Percentiles rank a stretch among this genome's conserved stretches.
phyloP scores from a whole-genome alignment of 805 yeast species.

The Ascoidea asiatica region DNA sequence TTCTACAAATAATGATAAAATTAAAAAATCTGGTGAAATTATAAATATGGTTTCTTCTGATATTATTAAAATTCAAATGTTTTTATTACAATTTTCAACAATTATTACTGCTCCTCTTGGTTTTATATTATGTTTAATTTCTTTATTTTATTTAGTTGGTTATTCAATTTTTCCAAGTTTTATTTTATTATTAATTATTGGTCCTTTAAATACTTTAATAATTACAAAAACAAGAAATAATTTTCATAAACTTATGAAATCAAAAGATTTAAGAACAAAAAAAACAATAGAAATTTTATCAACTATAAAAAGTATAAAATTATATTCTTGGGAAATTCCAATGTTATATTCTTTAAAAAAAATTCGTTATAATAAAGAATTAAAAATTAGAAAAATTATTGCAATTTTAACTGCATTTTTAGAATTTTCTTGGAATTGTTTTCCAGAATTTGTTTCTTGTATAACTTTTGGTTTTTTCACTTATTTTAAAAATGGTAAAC shows the following conservation, averaged over 20 bases:
- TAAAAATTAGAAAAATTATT: conserved; percentile 34
- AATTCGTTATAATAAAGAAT: conserved; percentile 45
- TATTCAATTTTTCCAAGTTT: conserved; percentile 47
- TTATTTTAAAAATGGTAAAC: conserved; percentile 23
- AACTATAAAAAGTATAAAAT: conserved; percentile 49
- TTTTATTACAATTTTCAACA: conserved; percentile 39
- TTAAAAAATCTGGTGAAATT: conserved; percentile 63
- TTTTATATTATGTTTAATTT: conserved; percentile 35
- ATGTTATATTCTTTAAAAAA: conserved; percentile 37
- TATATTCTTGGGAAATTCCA: conserved; percentile 61
- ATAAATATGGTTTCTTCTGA: conserved; percentile 72
- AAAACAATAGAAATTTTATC: conserved; percentile 45
- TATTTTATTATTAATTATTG: conserved; percentile 35
- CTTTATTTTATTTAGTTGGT: conserved; percentile 44
- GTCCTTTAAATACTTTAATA: conserved; percentile 40
- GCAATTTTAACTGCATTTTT: conserved; percentile 32
- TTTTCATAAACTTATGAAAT: conserved; percentile 44
- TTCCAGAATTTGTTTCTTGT: conserved; percentile 53
- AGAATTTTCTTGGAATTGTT: conserved; percentile 47
- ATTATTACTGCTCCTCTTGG: conserved; percentile 48
- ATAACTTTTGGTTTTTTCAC: conserved; percentile 46
- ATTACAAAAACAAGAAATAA: conserved; percentile 30
- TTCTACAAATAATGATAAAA: conserved; percentile 50
- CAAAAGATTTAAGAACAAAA: conserved; percentile 46
- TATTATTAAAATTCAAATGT: conserved; percentile 46